Evolutionary conservation across 2,329 filamentous ascomycete species (phyloP), one percentile per base, ranked within the genome.

Genomic region (Aspergillus sp.): DNA sequence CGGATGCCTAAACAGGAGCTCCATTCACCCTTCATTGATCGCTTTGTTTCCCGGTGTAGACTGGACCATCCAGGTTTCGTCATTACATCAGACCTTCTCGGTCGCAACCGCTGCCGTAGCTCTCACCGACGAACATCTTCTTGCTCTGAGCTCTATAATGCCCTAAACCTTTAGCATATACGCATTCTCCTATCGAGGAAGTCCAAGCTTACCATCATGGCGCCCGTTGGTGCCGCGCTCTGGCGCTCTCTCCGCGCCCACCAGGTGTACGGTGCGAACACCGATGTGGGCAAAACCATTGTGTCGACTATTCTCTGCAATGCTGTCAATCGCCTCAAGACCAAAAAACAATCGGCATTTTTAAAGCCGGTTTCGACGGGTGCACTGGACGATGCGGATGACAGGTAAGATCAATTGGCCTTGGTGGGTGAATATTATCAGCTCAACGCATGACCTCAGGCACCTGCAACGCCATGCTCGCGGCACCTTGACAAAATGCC

Each of bases 321-420:
- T 61, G 83, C 87, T 8, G 81, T 86, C 4, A 77, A 75, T 39
- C 78, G 75, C 24, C 74, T 75, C 27, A 68, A 67, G 6, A 57
- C 73, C 7, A 80, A 82, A 46, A 74, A 76, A 15, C 55, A 60
- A 19, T 81, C 86, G 1, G 80, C 82, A 11, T 96, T 90, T 71
- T 70, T 96, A 54, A 96, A 96, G 72, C 91, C 91, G 0, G 86
- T 96, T 2, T 93, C 90, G 2, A 95, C 91, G 0, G 91, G 91
- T 0, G 82, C 88, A 7, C 69, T 77, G 9, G 75, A 84, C 24
- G 89, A 93, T 55, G 87, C 88, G 15, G 91, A 95, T 75, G 84
- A 89, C 70, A 73, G 79, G 88, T 90, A 79, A 51, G 53, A n/a
- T 34, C 15, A 15, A n/a, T 30, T 22, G 1, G 19, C 20, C 17